Base-by-base conservation (phyloP, 208 protist species). In the Novymonas esmeraldas region DNA sequence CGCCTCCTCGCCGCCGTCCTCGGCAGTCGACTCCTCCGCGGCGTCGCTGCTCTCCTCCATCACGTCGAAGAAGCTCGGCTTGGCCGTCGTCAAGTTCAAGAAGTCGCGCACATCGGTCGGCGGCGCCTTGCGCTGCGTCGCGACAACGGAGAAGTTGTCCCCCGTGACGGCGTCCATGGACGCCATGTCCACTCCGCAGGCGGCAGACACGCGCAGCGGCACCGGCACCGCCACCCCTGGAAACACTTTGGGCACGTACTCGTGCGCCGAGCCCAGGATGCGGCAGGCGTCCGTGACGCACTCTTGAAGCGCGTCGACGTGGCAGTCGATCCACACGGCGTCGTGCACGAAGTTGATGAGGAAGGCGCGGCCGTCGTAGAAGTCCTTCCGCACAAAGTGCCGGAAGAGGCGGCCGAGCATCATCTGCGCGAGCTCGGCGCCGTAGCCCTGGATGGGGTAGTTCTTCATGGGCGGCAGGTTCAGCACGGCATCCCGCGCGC, bases 301-400 rank as follows among this genome's bases (percentile, higher is more conserved):
- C 74, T 88, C 57, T 60, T 80, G 52, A 22, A 93, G 74, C 26
- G 94, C 89, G 52, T 89, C 80, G 13, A 90, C 71, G 44, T 96
- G 91, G 63, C 89, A 96, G 65, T 96, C 91, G 9, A 96, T 65
- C 91, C 91, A 96, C 16, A 96, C 78, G 6, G 91, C 93, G 76
- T 96, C 91, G 76, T 96, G 91, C 44, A 96, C 91, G 73, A 94
- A 94, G 65, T 96, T 96, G 61, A 82, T 84, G 36, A 96, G 73
- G 59, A 80, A 84, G 7, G 86, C 91, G 14, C 78, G 75, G 18
- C 87, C 42, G 9, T 77, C 66, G 73, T 93, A 96, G 75, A 87
- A 90, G 64, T 82, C 48, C 20, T 65, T 82, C 50, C 66, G 51
- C 20, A 90, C 31, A 62, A 96, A 92, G 46, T 86, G 86, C 6